Evolutionary conservation across 2,329 filamentous ascomycete species (phyloP).

Genomic region (Zymoseptoria brevis): DNA sequence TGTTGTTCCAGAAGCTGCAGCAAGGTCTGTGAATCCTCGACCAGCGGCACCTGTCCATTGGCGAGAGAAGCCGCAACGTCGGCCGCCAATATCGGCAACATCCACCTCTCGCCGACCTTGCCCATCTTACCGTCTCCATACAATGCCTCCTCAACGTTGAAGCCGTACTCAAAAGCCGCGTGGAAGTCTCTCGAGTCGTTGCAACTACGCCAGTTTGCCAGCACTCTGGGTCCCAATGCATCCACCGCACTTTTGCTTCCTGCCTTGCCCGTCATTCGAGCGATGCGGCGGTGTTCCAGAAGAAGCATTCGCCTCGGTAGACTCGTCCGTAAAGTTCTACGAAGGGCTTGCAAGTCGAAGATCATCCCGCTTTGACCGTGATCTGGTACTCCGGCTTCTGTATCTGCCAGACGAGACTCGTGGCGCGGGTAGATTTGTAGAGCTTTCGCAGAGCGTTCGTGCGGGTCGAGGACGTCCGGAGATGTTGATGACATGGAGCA

Average conservation of each 20-base stretch:
- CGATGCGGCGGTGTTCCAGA: conserved; percentile 28
- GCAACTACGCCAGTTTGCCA: conserved; percentile 23
- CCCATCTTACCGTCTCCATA: conserved; percentile 8
- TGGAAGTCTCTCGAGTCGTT: conserved; percentile 30
- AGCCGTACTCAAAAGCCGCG: conserved; percentile 28
- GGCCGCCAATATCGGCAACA: conserved; percentile 18
- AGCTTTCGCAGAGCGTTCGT: conserved; percentile 21
- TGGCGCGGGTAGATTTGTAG: conserved; percentile 25
- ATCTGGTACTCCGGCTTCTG: conserved; percentile 23
- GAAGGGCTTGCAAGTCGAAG: conserved; percentile 29
- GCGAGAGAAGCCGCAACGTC: conserved; percentile 24
- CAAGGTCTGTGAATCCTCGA: conserved; percentile 6
- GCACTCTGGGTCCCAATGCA: conserved; percentile 17
- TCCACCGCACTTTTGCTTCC: conserved; percentile 13
- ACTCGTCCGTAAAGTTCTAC: conserved; percentile 24
- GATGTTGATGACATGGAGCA: conserved; percentile 12
- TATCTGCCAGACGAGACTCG: conserved; percentile 28
- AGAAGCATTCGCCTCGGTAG: conserved; percentile 25
- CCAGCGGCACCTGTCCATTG: conserved; percentile 12
- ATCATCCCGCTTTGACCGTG: conserved; percentile 30
- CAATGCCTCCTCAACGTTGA: conserved; percentile 23
- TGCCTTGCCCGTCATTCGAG: conserved; percentile 22
- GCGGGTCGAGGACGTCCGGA: conserved; percentile 21
- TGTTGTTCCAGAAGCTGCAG: conserved; percentile 1
- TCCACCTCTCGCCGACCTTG: conserved; percentile 13